Evolutionary conservation across 2,329 filamentous ascomycete genomes (phyloP).

Genomic region (Colletotrichum orchidophilum): DNA sequence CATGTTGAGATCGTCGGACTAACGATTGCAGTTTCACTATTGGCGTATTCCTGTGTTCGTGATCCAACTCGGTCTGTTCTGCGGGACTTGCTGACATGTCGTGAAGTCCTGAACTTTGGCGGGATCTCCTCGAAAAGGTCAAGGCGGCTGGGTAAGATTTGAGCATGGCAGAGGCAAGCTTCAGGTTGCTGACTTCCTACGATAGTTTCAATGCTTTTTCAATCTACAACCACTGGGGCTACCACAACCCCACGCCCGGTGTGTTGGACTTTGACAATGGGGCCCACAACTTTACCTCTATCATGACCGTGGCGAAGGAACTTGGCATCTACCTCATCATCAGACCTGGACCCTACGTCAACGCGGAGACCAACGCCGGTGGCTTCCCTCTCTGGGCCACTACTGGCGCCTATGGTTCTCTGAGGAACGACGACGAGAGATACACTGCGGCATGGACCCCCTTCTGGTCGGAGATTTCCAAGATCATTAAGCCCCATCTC

Average conservation of each 20-base stretch:
- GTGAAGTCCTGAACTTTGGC: slow-evolving; percentile 47
- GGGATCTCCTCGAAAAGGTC: slow-evolving; percentile 53
- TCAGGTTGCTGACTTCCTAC: neutral
- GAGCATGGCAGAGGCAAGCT: neutral
- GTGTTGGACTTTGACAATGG: slow-evolving; percentile 47
- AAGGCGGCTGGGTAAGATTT: slow-evolving; percentile 48
- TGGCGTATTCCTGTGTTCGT: slow-evolving; percentile 53
- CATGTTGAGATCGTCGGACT: neutral
- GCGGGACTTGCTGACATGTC: neutral
- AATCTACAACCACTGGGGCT: slow-evolving; percentile 54
- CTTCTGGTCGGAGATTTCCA: slow-evolving; percentile 60
- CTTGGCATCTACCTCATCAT: slow-evolving; percentile 53
- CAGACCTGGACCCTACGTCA: slow-evolving; percentile 69
- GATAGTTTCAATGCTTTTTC: slow-evolving; percentile 52
- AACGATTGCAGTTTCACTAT: slow-evolving; percentile 48
- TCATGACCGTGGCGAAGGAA: slow-evolving; percentile 55
- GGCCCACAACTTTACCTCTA: slow-evolving; percentile 58
- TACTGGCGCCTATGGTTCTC: slow-evolving; percentile 64
- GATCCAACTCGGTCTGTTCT: neutral
- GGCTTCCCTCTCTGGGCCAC: slow-evolving; percentile 71
- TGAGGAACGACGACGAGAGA: slow-evolving; percentile 61
- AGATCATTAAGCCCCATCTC: slow-evolving; percentile 60
- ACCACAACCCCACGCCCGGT: slow-evolving; percentile 47
- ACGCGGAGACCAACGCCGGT: slow-evolving; percentile 70
- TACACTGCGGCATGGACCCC: slow-evolving; percentile 64